Evolutionary conservation across 2,329 filamentous ascomycete genomes (phyloP).

Genomic region (Fonsecaea pugnacius): DNA sequence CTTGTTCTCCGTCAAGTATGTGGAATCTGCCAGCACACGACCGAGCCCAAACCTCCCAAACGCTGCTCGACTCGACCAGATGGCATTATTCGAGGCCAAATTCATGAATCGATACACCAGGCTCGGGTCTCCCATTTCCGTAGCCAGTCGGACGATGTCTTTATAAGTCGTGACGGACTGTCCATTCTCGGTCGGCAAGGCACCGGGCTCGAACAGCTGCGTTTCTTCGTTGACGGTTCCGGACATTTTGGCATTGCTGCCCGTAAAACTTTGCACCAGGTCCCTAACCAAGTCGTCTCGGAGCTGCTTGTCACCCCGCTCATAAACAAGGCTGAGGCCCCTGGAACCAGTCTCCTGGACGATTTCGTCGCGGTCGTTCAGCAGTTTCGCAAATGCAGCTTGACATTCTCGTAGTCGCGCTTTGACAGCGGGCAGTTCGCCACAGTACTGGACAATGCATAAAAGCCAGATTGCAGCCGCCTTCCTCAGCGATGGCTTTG

Average conservation of each 20-base stretch:
- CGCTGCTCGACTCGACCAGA: slow-evolving; percentile 95
- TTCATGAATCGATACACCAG: slow-evolving; percentile 99
- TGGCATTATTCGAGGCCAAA: slow-evolving; percentile 89
- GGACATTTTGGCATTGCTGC: slow-evolving; percentile 68
- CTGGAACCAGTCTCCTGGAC: slow-evolving; percentile 94
- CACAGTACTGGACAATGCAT: slow-evolving; percentile 87
- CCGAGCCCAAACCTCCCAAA: slow-evolving; percentile 94
- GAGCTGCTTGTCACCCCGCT: slow-evolving; percentile 80
- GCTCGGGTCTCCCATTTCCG: slow-evolving; percentile 92
- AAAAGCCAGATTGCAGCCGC: slow-evolving; percentile 95
- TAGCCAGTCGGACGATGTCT: slow-evolving; percentile 93
- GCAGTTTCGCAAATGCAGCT: slow-evolving; percentile 80
- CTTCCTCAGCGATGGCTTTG: slow-evolving; percentile 87
- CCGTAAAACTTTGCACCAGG: slow-evolving; percentile 85
- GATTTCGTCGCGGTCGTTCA: slow-evolving; percentile 87
- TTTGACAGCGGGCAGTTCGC: slow-evolving; percentile 71
- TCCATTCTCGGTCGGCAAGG: slow-evolving; percentile 85
- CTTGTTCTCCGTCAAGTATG: slow-evolving; percentile 76
- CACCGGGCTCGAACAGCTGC: slow-evolving; percentile 88
- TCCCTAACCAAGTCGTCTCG: slow-evolving; percentile 85
- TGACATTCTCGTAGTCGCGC: slow-evolving; percentile 77
- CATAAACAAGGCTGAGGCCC: slow-evolving; percentile 89
- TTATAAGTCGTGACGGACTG: slow-evolving; percentile 93
- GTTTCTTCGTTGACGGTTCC: slow-evolving; percentile 87
- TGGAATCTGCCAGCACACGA: slow-evolving; percentile 85